Evolutionary conservation across 768 basidiomycete species (phyloP).

Genomic region (Suillus tomentosus): DNA sequence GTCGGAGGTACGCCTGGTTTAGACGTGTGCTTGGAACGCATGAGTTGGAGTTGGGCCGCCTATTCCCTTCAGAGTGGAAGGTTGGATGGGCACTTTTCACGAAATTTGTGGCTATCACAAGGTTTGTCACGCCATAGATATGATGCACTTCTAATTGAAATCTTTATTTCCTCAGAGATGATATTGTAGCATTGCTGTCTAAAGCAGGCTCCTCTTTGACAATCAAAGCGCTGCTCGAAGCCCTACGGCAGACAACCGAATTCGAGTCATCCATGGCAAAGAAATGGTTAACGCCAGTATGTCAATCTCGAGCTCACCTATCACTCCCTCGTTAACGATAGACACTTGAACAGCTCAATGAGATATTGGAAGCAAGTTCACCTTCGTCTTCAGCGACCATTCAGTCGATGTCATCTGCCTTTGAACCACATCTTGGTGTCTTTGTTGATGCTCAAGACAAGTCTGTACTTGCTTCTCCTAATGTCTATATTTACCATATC

Average conservation of each 20-base stretch:
- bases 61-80: conserved; percentile 87
- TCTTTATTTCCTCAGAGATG: conserved; percentile 56
- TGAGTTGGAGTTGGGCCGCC: conserved; percentile 81
- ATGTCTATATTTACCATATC: neutral
- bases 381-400: conserved; percentile 49
- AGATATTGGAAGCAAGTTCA: conserved; percentile 60
- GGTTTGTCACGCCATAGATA: conserved; percentile 45
- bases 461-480: conserved; percentile 48
- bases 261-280: conserved; percentile 82
- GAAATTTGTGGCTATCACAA: conserved; percentile 89
- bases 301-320: conserved; percentile 18
- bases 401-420: conserved; percentile 82
- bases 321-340: neutral
- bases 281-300: conserved; percentile 79
- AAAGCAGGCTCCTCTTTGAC: conserved; percentile 74
- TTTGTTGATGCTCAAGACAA: conserved; percentile 97
- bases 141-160: conserved; percentile 3
- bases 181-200: conserved; percentile 76
- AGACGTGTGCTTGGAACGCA: conserved; percentile 79
- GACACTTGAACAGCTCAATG: conserved; percentile 50
- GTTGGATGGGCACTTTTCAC: conserved; percentile 80
- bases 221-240: conserved; percentile 81
- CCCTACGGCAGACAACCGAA: conserved; percentile 82
- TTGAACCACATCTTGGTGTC: conserved; percentile 89
- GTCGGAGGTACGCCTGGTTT: conserved; percentile 95